Evolutionary conservation across 371 early-diverging fungal species (phyloP).

Genomic region (Dinochytrium kinnereticum): DNA sequence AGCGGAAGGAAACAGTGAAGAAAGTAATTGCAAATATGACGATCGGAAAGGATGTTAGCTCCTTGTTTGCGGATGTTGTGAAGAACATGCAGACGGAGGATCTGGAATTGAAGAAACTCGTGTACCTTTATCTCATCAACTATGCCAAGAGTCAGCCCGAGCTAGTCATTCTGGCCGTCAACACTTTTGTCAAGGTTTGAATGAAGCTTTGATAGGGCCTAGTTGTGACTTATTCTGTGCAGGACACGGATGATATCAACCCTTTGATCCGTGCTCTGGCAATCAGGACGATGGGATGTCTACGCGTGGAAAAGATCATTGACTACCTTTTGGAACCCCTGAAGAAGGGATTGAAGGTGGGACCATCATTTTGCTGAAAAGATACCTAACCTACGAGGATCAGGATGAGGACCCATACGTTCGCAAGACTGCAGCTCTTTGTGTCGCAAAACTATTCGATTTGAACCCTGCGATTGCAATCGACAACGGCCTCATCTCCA

Average conservation of each 20-base stretch:
- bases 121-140: slow-evolving; percentile 81
- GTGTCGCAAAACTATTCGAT: slow-evolving; percentile 92
- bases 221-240: background rate
- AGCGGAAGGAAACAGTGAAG: slow-evolving; percentile 96
- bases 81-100: slow-evolving; percentile 99
- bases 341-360: slow-evolving; percentile 55
- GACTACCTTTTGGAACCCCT: slow-evolving; percentile 77
- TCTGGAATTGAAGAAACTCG: slow-evolving; percentile 86
- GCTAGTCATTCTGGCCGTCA: slow-evolving; percentile 95
- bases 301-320: slow-evolving; percentile 93
- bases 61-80: slow-evolving; percentile 85
- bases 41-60: slow-evolving; percentile 64
- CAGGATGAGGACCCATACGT: slow-evolving; percentile 68
- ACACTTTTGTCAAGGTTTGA: slow-evolving; percentile 91
- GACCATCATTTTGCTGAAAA: too few species aligned
- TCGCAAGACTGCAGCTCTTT: slow-evolving; percentile 66
- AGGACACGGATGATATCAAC: slow-evolving; percentile 95
- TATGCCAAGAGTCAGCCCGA: slow-evolving; percentile 96
- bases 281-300: slow-evolving; percentile 96
- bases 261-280: slow-evolving; percentile 96
- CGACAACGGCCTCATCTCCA: slow-evolving; percentile 84
- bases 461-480: slow-evolving; percentile 73
- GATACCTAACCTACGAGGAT: background rate
- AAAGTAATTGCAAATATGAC: slow-evolving; percentile 93
- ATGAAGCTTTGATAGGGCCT: background rate